Base-by-base conservation (phyloP, 352 stramenopile species). In the Globisporangium orthogonon region DNA sequence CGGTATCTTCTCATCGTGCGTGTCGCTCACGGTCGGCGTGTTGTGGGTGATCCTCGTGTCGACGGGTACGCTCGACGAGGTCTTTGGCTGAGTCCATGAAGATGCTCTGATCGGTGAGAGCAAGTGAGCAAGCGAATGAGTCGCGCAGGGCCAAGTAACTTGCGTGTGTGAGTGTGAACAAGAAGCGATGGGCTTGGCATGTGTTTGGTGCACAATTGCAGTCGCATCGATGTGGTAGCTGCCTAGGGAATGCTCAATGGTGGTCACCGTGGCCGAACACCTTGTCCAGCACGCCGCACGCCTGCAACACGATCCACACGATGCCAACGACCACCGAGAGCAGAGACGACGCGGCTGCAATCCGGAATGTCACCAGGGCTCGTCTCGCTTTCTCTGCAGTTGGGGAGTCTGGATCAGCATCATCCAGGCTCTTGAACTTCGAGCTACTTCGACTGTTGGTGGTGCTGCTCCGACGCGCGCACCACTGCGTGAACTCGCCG, bases 41-140 rank as follows among this genome's bases (percentile, higher is more conserved):
- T 64, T 87, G 51, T 93, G 83, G 83, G 66, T 93, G 49, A 56
- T 82, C 4, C 70, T 93, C 41, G 71, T 83, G 15, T 77, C 76
- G 15, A 83, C 75, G 3, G 83, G 77, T 23, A 90, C 78, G 3
- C 58, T 93, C 31, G 79, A 87, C 53, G 74, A 87, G 45, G 67
- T 90, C 6, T 91, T 91, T 51, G 73, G 75, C 10, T 89, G 51
- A 65, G 35, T 23, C 7, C 10, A 10, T 7, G 9, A n/a, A 5
- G n/a, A 7, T 29, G 5, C 14, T 10, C 29, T 40, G 6, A 2
- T 23, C 23, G 23, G 9, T 2, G 37, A 41, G 37, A 17, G 37
- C 37, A 4, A 41, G 35, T 40, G 35, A 13, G 35, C 35, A 10
- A 13, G 35, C 35, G 35, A 40, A 13, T 13, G 37, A 14, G 37